Base-by-base conservation (phyloP, 768 basidiomycete species). In the Cyclocybe aegerita region DNA sequence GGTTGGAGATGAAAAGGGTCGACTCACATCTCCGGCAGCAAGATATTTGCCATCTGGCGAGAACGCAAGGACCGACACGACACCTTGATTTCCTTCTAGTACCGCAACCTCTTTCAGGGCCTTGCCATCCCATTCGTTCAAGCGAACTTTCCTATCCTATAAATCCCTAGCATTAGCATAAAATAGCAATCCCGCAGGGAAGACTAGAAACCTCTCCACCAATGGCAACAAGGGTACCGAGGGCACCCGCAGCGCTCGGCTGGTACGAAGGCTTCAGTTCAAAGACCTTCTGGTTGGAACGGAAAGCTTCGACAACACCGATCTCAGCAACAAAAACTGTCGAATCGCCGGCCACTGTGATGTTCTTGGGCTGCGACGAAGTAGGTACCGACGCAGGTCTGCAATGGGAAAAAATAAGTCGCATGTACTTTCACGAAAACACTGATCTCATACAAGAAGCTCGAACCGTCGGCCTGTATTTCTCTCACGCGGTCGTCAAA, bases 21-120 rank as follows among this genome's bases (percentile, higher is more conserved):
- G 36, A 78, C 90, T 68, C 59, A 95, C 93, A 69, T 98, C 93
- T 41, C 95, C 96, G 5, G 86, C 78, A 46, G 88, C 92, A 9
- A 98, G 74, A 34, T 83, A 69, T 15, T 70, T 72, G 0, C 88
- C 90, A 64, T 96, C 85, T 0, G 85, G 81, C 0, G 91, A 90
- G 69, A 97, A 88, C 0, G 89, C 81, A 5, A 98, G 65, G 0
- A 83, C 83, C 37, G 85, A 85, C 14, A 98, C 72, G 6, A 80
- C 70, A 10, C 85, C 88, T 56, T 79, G 80, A 65, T 88, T 88
- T 31, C 82, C 83, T 54, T 86, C 83, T 7, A 90, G 71, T 2
- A 80, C 71, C 0, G 67, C 78, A 29, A 62, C 65, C 62, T 87
- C 84, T 41, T 72, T 80, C 49, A 92, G 62, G 1, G 73, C 57